Conservation (phyloP, 768 basidiomycete species). For the Leccinum pellstonianum region DNA sequence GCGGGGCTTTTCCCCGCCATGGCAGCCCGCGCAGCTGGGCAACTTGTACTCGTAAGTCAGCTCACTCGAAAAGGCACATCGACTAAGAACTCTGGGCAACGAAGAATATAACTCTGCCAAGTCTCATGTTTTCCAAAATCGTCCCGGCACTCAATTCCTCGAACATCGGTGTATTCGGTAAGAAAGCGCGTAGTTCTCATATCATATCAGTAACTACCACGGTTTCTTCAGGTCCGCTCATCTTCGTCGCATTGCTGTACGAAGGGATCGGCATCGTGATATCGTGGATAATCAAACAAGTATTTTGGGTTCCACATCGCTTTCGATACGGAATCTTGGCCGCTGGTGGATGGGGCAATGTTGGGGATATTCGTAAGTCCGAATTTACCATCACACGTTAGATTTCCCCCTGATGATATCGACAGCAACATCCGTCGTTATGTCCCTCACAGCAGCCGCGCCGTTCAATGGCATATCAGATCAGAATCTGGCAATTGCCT, state of each 20-base stretch:
- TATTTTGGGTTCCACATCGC: constrained; percentile 78
- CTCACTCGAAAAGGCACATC: not conserved
- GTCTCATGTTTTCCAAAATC: constrained; percentile 70
- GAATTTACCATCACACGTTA: not conserved
- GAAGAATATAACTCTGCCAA: constrained; percentile 59
- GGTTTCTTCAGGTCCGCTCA: constrained; percentile 50
- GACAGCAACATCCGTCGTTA: constrained; percentile 61
- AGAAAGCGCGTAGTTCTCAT: constrained; percentile 7
- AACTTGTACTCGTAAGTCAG: constrained; percentile 50
- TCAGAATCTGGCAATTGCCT: constrained; percentile 62
- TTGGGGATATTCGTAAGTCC: constrained; percentile 64
- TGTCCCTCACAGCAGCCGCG: constrained; percentile 57
- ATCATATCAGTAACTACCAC: not conserved
- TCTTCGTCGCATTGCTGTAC: constrained; percentile 61
- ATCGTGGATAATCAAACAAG: constrained; percentile 53
- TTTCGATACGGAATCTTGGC: constrained; percentile 70
- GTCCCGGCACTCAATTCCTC: constrained; percentile 61
- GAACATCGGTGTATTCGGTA: constrained; percentile 56
- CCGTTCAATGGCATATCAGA: constrained; percentile 63
- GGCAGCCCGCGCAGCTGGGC: constrained; percentile 59
- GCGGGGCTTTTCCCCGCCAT: constrained; percentile 56
- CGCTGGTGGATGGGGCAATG: constrained; percentile 69
- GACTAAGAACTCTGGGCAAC: not conserved
- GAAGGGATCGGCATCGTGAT: constrained; percentile 52
- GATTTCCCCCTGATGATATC: not conserved